Evolutionary conservation across 441 rosid genomes (phyloP), one percentile per base, ranked within the genome.

Genomic region (Pelargonium citronellum): DNA sequence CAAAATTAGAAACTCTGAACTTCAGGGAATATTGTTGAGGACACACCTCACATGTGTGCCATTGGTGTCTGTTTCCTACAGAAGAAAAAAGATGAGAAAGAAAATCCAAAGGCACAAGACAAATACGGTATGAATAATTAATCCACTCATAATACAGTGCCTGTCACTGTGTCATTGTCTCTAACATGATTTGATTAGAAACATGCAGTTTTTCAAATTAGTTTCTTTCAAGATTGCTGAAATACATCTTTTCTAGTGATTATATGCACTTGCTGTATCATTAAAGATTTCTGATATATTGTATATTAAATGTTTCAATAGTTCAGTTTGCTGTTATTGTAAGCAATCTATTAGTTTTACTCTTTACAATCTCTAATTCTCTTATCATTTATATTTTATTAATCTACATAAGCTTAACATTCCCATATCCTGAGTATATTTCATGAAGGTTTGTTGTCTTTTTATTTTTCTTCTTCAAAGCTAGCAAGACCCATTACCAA

Each of bases 11-110:
- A 20, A 58, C 30, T 58, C 30, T 58, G 34, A 20, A 58, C 30
- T 58, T 20, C 34, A 58, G 64, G 24, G 64, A 58, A 58, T 58
- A 58, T 58, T 58, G 64, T 17, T 58, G 9, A 58, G 64, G 64
- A 58, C 64, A 58, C 64, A 6, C 27, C 64, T 58, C 64, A 20
- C 64, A 58, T 58, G 64, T 58, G 64, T 58, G 30, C 64, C 64
- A 22, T 58, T 53, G 63, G 63, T 20, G 20, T 16, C 20, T 19
- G 63, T 20, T 58, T 58, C 63, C 63, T 20, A 58, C 63, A 20
- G 20, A 58, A 20, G 63, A 58, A 57, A 58, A 58, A 58, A 58
- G 63, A 9, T 8, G 30, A 58, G 63, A 58, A 20, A 20, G 12
- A 58, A 58, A 8, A 16, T 58, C 13, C 63, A 20, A 58, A 58